Percentiles rank a stretch among this genome's conserved stretches.
Conservation (phyloP, 2,329 filamentous ascomycete species). For the Grosmannia clavigera region DNA sequence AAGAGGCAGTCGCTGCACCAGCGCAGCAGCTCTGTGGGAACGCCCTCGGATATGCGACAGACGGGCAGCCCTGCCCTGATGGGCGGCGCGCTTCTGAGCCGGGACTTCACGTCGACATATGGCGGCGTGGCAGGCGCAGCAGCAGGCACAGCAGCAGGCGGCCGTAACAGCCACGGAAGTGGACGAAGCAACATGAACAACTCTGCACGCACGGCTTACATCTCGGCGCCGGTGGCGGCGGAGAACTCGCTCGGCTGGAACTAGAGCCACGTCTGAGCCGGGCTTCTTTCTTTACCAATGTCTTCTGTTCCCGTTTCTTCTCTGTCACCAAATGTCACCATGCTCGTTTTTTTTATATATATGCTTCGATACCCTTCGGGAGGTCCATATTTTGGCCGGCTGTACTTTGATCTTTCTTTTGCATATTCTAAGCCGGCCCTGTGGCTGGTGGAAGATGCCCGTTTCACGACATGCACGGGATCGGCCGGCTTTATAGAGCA, state of each 20-base stretch:
- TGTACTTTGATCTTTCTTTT: slow-evolving; percentile 6
- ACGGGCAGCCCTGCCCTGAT: slow-evolving; percentile 49
- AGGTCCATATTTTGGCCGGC: slow-evolving; percentile 19
- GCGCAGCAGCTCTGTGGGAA: slow-evolving; percentile 61
- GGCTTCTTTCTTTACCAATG: neutral
- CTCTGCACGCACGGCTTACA: slow-evolving; percentile 49
- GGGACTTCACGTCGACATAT: slow-evolving; percentile 40
- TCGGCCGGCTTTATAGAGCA: slow-evolving; percentile 3
- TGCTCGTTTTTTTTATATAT: slow-evolving; percentile 9
- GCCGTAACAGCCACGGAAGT: slow-evolving; percentile 46
- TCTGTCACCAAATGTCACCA: neutral
- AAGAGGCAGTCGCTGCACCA: slow-evolving; percentile 68
- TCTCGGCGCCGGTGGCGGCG: slow-evolving; percentile 80
- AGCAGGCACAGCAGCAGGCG: slow-evolving; percentile 37
- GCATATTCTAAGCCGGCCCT: neutral
- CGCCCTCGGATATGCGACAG: slow-evolving; percentile 45
- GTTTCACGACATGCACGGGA: slow-evolving; percentile 6
- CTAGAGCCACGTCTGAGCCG: slow-evolving; percentile 31
- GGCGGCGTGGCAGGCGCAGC: slow-evolving; percentile 32
- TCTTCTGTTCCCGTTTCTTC: neutral
- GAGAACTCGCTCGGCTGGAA: slow-evolving; percentile 97
- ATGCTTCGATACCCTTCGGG: slow-evolving; percentile 34
- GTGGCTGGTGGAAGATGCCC: neutral
- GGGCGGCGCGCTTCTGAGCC: slow-evolving; percentile 53
- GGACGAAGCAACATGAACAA: slow-evolving; percentile 35